These are phyloP conservation scores for Metschnikowia koreensis DNA, from an alignment of 805 yeast genomes.

Conservation along the genomic window DNA sequence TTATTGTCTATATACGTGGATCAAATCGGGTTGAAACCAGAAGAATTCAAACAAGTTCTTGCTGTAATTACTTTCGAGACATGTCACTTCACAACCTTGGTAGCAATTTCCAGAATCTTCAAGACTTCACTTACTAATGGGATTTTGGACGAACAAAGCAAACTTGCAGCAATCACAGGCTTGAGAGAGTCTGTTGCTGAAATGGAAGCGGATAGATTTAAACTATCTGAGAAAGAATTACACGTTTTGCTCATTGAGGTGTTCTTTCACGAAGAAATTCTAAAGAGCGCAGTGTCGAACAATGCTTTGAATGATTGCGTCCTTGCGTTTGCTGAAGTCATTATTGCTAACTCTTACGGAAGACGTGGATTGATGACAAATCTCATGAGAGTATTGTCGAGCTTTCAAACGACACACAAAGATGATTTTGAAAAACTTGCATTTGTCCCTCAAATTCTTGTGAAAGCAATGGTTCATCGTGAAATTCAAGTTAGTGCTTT, in stretches of 20 bases:
- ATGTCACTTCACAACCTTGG: conserved; percentile 25
- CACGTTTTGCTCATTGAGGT: conserved; percentile 59
- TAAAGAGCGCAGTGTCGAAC: conserved; percentile 35
- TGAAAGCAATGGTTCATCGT: conserved; percentile 42
- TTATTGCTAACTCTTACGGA: conserved; percentile 51
- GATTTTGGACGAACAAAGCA: conserved; percentile 1
- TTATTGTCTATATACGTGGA: conserved; percentile 13
- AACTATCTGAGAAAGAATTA: conserved; percentile 60
- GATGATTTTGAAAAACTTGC: conserved; percentile 35
- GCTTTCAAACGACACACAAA: conserved; percentile 38
- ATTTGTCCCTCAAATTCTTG: conserved; percentile 55
- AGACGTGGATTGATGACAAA: conserved; percentile 70
- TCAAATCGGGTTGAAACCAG: conserved; percentile 4
- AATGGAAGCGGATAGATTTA: conserved; percentile 56
- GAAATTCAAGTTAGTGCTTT: conserved; percentile 60
- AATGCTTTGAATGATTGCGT: conserved; percentile 27
- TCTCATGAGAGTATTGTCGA: conserved; percentile 46
- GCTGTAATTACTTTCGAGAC: conserved; percentile 19
- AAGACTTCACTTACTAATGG: conserved; percentile 12
- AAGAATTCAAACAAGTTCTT: conserved; percentile 3
- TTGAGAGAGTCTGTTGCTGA: conserved; percentile 55
- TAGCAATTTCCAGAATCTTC: conserved; percentile 24
- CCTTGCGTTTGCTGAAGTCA: conserved; percentile 36
- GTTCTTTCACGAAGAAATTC: conserved; percentile 40
- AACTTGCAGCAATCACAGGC: conserved; percentile 24